Evolutionary conservation across 345 rosid genomes (phyloP).

Genomic region (Pistacia vera): DNA sequence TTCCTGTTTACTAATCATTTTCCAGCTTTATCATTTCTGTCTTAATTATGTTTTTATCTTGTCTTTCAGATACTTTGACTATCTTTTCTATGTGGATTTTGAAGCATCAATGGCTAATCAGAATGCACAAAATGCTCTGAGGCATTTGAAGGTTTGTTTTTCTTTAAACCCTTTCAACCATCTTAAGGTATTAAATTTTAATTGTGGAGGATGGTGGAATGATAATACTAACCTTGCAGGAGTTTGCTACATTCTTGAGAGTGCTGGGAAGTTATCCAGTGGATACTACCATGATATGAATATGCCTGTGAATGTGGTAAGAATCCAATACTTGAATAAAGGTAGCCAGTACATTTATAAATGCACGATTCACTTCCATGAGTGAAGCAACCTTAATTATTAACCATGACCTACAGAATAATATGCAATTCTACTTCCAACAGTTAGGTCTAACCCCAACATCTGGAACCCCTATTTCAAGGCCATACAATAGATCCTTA

Average conservation of each 20-base stretch:
- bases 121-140: constrained; percentile 86
- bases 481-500: background rate
- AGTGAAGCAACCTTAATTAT: background rate
- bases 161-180: background rate
- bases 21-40: background rate
- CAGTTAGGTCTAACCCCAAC: background rate
- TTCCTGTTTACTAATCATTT: background rate
- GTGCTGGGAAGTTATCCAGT: constrained; percentile 97
- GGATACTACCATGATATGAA: constrained; percentile 71
- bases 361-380: background rate
- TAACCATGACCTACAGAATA: background rate
- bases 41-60: background rate
- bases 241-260: constrained; percentile 90
- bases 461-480: background rate
- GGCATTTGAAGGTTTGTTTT: constrained; percentile 69
- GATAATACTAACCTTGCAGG: constrained; percentile 47
- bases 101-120: constrained; percentile 98
- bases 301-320: constrained; percentile 13
- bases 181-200: constrained; percentile 1
- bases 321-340: background rate
- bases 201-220: background rate
- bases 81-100: constrained; percentile 92
- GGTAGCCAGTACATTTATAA: background rate
- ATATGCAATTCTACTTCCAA: background rate
- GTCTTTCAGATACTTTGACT: constrained; percentile 74